Percentiles rank a stretch among this genome's conserved stretches.
Evolutionary conservation across 495 filamentous ascomycete genomes (phyloP).

Genomic region (Lophium mytilinum): DNA sequence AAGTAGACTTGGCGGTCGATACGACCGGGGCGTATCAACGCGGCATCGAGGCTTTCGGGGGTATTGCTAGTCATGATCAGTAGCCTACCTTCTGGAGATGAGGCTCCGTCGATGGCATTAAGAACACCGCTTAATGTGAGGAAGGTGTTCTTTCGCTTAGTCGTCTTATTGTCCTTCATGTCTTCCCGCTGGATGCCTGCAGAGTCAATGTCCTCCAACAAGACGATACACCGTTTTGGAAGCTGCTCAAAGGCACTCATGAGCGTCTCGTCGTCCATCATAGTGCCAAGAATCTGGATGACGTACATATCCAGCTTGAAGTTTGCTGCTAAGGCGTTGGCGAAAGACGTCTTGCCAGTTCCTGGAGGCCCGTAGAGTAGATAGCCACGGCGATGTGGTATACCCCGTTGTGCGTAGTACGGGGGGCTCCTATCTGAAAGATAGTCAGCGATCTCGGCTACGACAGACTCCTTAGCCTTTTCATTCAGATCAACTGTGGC

Average conservation of each 20-base stretch:
- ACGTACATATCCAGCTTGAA: slow-evolving; percentile 60
- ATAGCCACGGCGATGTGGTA: slow-evolving; percentile 24
- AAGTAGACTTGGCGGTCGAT: slow-evolving; percentile 9
- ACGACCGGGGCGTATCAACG: slow-evolving; percentile 25
- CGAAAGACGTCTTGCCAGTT: slow-evolving; percentile 59
- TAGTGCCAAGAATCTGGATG: slow-evolving; percentile 61
- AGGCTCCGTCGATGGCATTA: slow-evolving; percentile 23
- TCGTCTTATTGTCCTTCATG: slow-evolving; percentile 28
- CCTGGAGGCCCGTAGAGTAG: slow-evolving; percentile 63
- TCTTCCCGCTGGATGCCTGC: slow-evolving; percentile 1
- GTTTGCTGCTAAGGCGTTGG: slow-evolving; percentile 54
- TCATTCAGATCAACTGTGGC: slow-evolving; percentile 16
- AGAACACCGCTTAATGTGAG: slow-evolving; percentile 22
- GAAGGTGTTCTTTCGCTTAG: background rate
- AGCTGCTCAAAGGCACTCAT: slow-evolving; percentile 12
- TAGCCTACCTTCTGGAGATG: slow-evolving; percentile 16
- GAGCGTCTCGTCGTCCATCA: slow-evolving; percentile 71
- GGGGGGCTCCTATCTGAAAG: background rate
- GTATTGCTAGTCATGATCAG: slow-evolving; percentile 25
- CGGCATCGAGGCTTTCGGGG: slow-evolving; percentile 18
- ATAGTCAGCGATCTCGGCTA: slow-evolving; percentile 5
- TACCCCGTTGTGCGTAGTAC: slow-evolving; percentile 7
- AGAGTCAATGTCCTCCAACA: slow-evolving; percentile 26
- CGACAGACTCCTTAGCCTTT: slow-evolving; percentile 1
- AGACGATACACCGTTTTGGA: slow-evolving; percentile 18